These are phyloP conservation scores for Ceratocystis eucalypticola DNA, from an alignment of 2,329 filamentous ascomycete species.

Conservation along the genomic window DNA sequence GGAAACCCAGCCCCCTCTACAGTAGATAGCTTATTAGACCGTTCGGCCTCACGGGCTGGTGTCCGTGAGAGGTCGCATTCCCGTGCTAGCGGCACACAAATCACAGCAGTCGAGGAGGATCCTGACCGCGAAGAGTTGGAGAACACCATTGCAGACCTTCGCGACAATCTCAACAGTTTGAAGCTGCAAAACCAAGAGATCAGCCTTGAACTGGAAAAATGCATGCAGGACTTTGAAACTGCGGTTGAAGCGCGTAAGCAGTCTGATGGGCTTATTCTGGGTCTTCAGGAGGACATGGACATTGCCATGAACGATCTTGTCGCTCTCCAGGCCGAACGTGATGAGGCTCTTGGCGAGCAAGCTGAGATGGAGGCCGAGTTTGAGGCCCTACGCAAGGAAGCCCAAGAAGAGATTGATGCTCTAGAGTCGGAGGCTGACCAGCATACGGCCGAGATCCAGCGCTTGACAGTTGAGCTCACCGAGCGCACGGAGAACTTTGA, in stretches of 20 bases:
- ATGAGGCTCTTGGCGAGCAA: constrained; percentile 63
- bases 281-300: constrained; percentile 70
- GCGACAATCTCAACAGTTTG: constrained; percentile 74
- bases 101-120: constrained; percentile 52
- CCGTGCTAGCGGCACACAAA: constrained; percentile 54
- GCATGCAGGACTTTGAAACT: constrained; percentile 64
- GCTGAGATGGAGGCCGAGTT: constrained; percentile 47
- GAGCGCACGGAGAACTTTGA: constrained; percentile 76
- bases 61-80: constrained; percentile 58
- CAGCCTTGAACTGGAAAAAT: constrained; percentile 66
- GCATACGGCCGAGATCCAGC: constrained; percentile 55
- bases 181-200: constrained; percentile 85
- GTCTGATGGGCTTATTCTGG: constrained; percentile 42
- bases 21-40: constrained; percentile 81
- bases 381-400: constrained; percentile 46
- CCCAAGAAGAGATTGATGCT: constrained; percentile 51
- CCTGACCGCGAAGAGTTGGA: constrained; percentile 76
- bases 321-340: constrained; percentile 66
- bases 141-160: constrained; percentile 64
- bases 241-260: constrained; percentile 51
- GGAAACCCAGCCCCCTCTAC: constrained; percentile 45
- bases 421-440: constrained; percentile 61
- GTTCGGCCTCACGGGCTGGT: constrained; percentile 76
- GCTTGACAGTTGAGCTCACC: constrained; percentile 56
- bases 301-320: constrained; percentile 67